phyloP scores from a whole-genome alignment of 2,329 filamentous ascomycete genomes.

The Clarireedia monteithiana region DNA sequence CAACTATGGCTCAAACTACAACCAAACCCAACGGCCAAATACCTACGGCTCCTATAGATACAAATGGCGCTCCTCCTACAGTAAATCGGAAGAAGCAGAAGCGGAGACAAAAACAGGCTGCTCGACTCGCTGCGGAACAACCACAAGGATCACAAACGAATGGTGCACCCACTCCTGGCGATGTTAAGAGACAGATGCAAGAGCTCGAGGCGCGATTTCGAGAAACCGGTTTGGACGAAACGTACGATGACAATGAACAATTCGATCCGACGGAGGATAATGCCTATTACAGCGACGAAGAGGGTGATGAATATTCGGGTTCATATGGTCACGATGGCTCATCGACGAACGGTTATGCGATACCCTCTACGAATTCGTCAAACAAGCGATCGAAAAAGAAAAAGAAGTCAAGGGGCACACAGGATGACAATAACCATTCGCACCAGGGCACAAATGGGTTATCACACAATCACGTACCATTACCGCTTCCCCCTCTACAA shows the following conservation, averaged over 20 bases:
- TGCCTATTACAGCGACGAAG: conserved; percentile 50
- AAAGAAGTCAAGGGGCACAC: conserved; percentile 29
- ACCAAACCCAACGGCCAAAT: conserved; percentile 27
- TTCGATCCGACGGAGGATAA: conserved; percentile 42
- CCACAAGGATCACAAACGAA: conserved; percentile 16
- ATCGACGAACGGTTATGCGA: conserved; percentile 26
- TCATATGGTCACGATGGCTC: conserved; percentile 28
- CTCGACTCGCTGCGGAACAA: conserved; percentile 28
- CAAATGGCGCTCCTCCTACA: conserved; percentile 34
- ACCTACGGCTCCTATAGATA: conserved; percentile 21
- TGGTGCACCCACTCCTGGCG: conserved; percentile 14
- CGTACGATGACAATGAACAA: conserved; percentile 26
- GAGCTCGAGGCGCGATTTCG: conserved; percentile 25
- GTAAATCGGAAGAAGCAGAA: conserved; percentile 96
- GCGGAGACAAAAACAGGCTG: conserved; percentile 65
- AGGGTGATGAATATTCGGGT: conserved; percentile 29
- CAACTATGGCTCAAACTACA: conserved; percentile 31
- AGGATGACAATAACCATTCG: conserved; percentile 19
- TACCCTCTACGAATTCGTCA: conserved; percentile 17
- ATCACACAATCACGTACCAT: conserved; percentile 23
- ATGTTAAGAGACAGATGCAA: conserved; percentile 21
- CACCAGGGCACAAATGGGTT: conserved; percentile 21
- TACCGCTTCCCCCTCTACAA: conserved; percentile 30
- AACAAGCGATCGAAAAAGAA: conserved; percentile 34
- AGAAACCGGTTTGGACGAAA: conserved; percentile 22